Evolutionary conservation across 148 eudicot genomes (phyloP).

Genomic region (Nepenthes gracilis): DNA sequence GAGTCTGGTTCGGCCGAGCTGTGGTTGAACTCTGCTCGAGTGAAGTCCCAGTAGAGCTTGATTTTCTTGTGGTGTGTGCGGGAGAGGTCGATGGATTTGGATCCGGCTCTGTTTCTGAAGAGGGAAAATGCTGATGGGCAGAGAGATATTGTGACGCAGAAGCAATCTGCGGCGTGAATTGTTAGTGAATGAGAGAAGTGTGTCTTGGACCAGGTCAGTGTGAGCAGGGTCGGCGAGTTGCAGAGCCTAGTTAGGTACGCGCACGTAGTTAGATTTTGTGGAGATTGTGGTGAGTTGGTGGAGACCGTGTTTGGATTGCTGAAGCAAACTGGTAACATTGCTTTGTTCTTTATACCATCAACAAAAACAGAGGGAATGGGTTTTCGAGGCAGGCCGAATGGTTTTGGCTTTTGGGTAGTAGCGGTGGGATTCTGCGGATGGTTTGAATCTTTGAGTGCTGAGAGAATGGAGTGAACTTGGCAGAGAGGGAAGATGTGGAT

Average conservation of each 20-base stretch:
- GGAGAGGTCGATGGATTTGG: slow-evolving; percentile 24
- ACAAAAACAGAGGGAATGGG: not conserved
- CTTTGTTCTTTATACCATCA: not conserved
- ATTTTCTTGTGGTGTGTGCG: slow-evolving; percentile 16
- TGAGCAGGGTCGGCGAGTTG: slow-evolving; percentile 30
- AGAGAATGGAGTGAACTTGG: not conserved
- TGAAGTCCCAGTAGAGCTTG: slow-evolving; percentile 50
- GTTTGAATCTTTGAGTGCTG: not conserved
- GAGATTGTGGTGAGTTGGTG: slow-evolving; percentile 1
- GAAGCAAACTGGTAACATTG: slow-evolving; percentile 43
- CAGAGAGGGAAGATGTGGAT: not conserved
- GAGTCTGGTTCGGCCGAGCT: slow-evolving; percentile 53
- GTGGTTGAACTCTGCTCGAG: slow-evolving; percentile 23
- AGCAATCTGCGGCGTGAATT: slow-evolving; percentile 25
- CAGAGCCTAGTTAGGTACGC: slow-evolving; percentile 33
- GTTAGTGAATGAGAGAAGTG: slow-evolving; percentile 40
- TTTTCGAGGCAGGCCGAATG: not conserved
- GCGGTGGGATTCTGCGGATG: not conserved
- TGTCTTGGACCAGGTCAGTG: slow-evolving; percentile 54
- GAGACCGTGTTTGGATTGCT: slow-evolving; percentile 27
- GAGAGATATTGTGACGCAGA: slow-evolving; percentile 44
- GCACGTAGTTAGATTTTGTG: slow-evolving; percentile 44
- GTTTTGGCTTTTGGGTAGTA: not conserved
- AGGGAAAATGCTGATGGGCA: slow-evolving; percentile 27
- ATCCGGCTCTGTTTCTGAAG: slow-evolving; percentile 33